Conservation (phyloP, 2,329 filamentous ascomycete species). For the Hypoxylon sp. region DNA sequence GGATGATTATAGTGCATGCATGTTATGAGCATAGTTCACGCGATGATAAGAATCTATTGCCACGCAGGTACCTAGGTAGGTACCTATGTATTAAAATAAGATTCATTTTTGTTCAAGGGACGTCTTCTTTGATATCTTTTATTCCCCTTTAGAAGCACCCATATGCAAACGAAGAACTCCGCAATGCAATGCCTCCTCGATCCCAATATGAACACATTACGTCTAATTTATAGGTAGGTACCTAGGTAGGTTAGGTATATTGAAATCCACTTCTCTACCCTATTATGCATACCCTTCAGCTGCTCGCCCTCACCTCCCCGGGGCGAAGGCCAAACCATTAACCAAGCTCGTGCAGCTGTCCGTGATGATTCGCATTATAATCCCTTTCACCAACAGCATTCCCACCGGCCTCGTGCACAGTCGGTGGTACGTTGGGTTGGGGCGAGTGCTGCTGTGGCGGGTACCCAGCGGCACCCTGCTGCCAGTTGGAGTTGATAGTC, state of each 20-base stretch:
- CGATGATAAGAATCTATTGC: too few relatives aligned
- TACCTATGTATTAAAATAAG: background rate
- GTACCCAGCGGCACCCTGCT: slow-evolving; percentile 17
- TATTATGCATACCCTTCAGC: slow-evolving; percentile 1
- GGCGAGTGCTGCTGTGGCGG: slow-evolving; percentile 44
- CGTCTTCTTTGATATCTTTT: background rate
- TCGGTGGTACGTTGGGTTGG: slow-evolving; percentile 48
- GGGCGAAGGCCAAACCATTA: slow-evolving; percentile 33
- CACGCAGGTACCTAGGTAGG: too few relatives aligned
- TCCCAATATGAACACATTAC: slow-evolving; percentile 1
- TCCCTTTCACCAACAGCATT: slow-evolving; percentile 53
- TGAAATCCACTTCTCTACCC: background rate
- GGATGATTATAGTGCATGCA: background rate
- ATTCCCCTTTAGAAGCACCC: background rate
- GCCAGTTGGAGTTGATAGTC: slow-evolving; percentile 48
- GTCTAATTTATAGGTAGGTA: background rate
- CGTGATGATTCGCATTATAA: slow-evolving; percentile 55
- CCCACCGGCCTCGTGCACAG: slow-evolving; percentile 59
- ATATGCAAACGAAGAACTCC: background rate
- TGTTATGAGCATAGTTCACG: background rate
- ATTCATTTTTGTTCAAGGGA: background rate
- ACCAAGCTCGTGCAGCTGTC: slow-evolving; percentile 61
- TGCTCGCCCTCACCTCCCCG: background rate
- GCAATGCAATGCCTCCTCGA: slow-evolving; percentile 1
- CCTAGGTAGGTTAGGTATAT: background rate